Base-by-base conservation (phyloP, 2,329 filamentous ascomycete genomes). In the Magnaporthiopsis rhizophila region DNA sequence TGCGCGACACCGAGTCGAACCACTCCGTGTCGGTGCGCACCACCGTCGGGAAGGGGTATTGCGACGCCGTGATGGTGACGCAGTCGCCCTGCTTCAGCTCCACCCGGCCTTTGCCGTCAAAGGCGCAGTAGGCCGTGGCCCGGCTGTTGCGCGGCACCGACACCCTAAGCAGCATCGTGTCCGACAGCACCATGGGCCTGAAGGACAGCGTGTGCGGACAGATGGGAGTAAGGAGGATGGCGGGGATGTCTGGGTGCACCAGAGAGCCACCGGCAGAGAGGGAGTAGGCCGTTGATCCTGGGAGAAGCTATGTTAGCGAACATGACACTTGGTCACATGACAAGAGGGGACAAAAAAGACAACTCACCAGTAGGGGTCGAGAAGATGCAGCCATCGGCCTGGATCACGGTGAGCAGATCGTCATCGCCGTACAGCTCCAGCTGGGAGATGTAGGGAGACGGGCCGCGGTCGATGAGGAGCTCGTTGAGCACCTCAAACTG, bases 401-500 rank as follows among this genome's bases (percentile, higher is more conserved):
- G 93, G 61, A 99, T 91, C 62, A 97, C 91, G 21, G 95, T 99
- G 70, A 99, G 83, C 58, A 97, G 88, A 75, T 96, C 92, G 72
- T 96, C 90, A 73, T 99, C 95, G 67, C 93, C 95, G 74, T 96
- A 98, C 13, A 99, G 83, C 78, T 99, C 95, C 56, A 99, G 83
- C 77, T 97, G 96, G 58, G 94, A 98, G 65, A 99, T 94, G 74
- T 98, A 99, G 26, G 94, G 93, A 21, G 91, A 96, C 72, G 95
- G 95, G 68, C 95, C 95, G 66, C 95, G 91, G 78, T 99, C 95
- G 71, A 99, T 98, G 75, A 99, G 94, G 62, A 99, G 87, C 79
- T 99, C 95, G 77, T 99, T 99, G 68, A 99, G 86, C 26, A 99
- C 94, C 78, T 99, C 95, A 68, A 97, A 98, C 72, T 97, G 93